Conservation (phyloP, 371 early-diverging fungal genomes). For the Mucor racemosus region DNA sequence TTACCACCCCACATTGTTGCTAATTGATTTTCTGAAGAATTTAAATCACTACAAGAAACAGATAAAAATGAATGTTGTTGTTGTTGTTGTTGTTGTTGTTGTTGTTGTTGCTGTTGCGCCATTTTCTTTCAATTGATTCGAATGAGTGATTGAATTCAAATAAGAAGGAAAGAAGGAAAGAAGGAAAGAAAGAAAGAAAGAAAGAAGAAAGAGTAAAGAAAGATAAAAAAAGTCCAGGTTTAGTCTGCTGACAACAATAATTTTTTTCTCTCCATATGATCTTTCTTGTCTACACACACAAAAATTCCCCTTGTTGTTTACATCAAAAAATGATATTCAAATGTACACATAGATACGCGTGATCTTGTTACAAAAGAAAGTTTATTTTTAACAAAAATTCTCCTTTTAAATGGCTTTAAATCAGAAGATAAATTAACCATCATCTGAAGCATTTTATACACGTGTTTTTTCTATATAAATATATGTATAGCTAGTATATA, state of each 20-base stretch:
- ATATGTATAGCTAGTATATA: neutral
- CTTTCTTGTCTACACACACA: slow-evolving; percentile 10
- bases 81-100: no score
- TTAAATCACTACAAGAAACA: slow-evolving; percentile 1
- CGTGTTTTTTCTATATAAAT: neutral
- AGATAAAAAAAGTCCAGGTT: neutral
- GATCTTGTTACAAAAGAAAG: neutral
- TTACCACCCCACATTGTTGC: slow-evolving; percentile 30
- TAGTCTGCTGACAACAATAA: slow-evolving; percentile 5
- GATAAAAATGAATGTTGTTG: slow-evolving; percentile 1
- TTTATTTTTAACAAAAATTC: slow-evolving; percentile 8
- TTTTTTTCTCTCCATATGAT: neutral
- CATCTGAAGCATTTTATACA: slow-evolving; percentile 3
- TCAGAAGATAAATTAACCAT: slow-evolving; percentile 1
- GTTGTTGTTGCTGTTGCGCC: neutral
- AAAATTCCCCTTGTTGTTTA: slow-evolving; percentile 1
- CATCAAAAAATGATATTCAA: neutral
- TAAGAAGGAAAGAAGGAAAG: neutral
- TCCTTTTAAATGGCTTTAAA: neutral
- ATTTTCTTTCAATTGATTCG: neutral
- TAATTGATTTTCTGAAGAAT: slow-evolving; percentile 12
- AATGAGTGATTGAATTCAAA: neutral
- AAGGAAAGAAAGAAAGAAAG: neutral
- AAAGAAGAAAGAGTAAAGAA: slow-evolving; percentile 14
- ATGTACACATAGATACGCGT: neutral